phyloP scores from a whole-genome alignment of 192 early-diverging fungal species.

The Powellomyces hirtus region DNA sequence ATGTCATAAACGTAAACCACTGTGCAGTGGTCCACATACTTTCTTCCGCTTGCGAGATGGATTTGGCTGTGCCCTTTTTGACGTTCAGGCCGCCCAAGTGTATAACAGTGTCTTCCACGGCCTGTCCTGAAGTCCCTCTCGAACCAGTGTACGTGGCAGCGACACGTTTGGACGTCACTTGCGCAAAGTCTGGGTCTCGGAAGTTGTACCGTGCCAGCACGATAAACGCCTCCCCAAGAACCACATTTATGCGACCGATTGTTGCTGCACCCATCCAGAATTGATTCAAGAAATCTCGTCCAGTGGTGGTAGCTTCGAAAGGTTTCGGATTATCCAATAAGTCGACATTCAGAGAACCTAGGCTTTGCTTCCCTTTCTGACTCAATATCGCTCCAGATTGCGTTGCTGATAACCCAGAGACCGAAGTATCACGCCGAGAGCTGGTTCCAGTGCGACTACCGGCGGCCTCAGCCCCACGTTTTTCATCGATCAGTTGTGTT shows the following conservation, averaged over 20 bases:
- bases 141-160: not conserved
- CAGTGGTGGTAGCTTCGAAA: not conserved
- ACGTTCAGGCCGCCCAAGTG: slow-evolving; percentile 29
- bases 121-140: not conserved
- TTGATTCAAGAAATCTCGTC: slow-evolving; percentile 1
- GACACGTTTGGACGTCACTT: slow-evolving; percentile 30
- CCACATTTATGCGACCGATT: slow-evolving; percentile 6
- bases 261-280: slow-evolving; percentile 9
- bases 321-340: not conserved
- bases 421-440: not conserved
- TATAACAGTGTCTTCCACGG: slow-evolving; percentile 20
- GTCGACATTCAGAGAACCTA: not conserved
- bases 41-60: slow-evolving; percentile 46
- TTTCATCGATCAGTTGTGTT: slow-evolving; percentile 55
- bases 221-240: slow-evolving; percentile 27
- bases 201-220: slow-evolving; percentile 44
- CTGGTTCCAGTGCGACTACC: not conserved
- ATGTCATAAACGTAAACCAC: slow-evolving; percentile 46
- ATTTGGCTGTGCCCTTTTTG: slow-evolving; percentile 38
- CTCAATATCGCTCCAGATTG: not conserved
- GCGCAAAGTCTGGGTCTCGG: slow-evolving; percentile 49
- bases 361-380: slow-evolving; percentile 1
- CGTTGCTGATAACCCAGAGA: not conserved
- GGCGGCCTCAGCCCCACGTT: slow-evolving; percentile 32
- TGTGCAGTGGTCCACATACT: slow-evolving; percentile 44